Evolutionary conservation across 73 alveolate genomes (phyloP), one percentile per base, ranked within the genome.

Genomic region (Effrenium voratum): DNA sequence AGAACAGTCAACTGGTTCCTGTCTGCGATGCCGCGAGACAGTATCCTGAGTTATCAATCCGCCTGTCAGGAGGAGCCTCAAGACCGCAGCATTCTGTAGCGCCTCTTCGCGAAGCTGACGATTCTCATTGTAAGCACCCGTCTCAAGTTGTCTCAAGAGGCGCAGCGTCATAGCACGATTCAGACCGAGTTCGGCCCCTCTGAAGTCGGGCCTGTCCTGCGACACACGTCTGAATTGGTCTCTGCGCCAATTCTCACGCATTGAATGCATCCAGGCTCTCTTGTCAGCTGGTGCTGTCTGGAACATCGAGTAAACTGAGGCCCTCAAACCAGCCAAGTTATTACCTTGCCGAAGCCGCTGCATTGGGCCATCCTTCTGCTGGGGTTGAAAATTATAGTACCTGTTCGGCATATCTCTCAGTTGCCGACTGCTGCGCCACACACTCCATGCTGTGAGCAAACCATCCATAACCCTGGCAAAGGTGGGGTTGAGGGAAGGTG

Each of bases 401-500:
- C n/a, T 1, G 0, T 16, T 5, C 40, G 19, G n/a, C n/a, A 36
- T 34, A 3, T 36, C n/a, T 32, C 4, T 22, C 32, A 46, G 85
- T 5, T 12, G 24, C 52, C 50, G 52, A 2, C 52, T 50, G 15
- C 19, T 30, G 32, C 13, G 2, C 85, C 32, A 8, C 52, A 50
- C 49, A 26, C 85, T 32, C 55, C 55, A 36, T 16, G 50, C 50
- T 1, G 36, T 24, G 38, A 75, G 40, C 5, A 75, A 50, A 12
- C 85, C 85, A 75, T 75, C 85, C 55, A 41, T 41, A 22, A 75
- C 50, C 85, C n/a, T 75, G 59, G 38, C 8, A 36, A 38, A 75
- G 50, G 2, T 22, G 5, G 85, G 85, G 40, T 75, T 75, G 38
- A 75, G 10, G 0, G 59, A 40, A 3, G 85, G 85, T 16, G 85